A percentile compares a stretch with the other conserved stretches of the same genome.
Evolutionary conservation across 2,329 filamentous ascomycete species (phyloP).

Genomic region (Lasiodiplodia theobromae): DNA sequence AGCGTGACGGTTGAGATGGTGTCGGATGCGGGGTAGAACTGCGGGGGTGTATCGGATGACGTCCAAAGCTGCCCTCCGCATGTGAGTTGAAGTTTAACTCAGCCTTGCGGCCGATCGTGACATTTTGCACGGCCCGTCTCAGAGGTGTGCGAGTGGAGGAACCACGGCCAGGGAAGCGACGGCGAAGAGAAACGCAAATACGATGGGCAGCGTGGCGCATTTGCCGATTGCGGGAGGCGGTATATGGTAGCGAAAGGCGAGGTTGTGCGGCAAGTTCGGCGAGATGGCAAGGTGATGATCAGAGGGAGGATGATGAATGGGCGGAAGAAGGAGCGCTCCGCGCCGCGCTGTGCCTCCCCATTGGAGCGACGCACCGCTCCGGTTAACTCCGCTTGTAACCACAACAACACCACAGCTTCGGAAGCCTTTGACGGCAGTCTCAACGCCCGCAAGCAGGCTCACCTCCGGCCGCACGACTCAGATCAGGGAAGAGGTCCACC

Average conservation of each 20-base stretch:
- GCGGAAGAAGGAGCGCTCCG: background rate
- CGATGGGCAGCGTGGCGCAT: background rate
- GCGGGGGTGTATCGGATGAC: conserved; percentile 1
- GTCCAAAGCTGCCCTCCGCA: background rate
- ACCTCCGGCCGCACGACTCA: background rate
- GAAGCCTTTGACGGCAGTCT: conserved; percentile 10
- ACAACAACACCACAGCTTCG: background rate
- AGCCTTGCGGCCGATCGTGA: background rate
- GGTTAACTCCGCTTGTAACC: background rate
- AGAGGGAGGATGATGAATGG: background rate
- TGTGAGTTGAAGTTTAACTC: background rate
- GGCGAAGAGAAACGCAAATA: background rate
- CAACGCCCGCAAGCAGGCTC: background rate
- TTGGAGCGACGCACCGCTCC: background rate
- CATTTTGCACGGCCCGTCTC: background rate
- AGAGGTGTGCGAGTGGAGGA: too few species aligned
- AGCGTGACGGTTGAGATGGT: background rate
- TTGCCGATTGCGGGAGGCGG: too few species aligned
- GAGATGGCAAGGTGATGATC: background rate
- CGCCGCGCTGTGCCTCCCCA: background rate
- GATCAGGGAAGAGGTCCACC: background rate
- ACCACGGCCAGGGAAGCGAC: background rate
- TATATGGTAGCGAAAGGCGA: background rate
- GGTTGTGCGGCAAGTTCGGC: background rate
- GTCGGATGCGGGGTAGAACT: background rate